Conservation (phyloP, 2,329 filamentous ascomycete species). For the Paramyrothecium sp. region DNA sequence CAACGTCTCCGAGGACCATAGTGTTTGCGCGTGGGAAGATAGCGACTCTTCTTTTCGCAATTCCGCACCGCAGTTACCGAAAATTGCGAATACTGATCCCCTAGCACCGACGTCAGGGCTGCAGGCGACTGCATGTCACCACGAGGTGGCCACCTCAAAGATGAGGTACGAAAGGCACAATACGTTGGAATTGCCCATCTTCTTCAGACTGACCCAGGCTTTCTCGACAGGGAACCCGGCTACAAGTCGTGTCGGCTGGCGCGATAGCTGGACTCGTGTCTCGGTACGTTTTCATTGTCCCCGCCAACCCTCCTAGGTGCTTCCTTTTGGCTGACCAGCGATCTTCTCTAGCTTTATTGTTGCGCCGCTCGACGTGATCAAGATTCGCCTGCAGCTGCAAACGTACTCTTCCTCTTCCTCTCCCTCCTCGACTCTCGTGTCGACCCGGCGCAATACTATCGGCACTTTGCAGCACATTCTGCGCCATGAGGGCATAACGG, state of each 20-base stretch:
- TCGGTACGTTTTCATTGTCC: constrained; percentile 53
- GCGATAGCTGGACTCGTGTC: constrained; percentile 80
- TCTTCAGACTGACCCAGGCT: background rate
- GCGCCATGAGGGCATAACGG: constrained; percentile 76
- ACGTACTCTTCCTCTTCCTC: constrained; percentile 82
- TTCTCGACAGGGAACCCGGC: constrained; percentile 45
- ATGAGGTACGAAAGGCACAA: constrained; percentile 45
- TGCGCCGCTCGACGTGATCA: constrained; percentile 93
- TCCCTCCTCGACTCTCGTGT: constrained; percentile 68
- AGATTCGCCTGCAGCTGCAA: constrained; percentile 95
- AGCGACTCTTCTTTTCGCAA: too few relatives aligned
- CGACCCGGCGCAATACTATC: constrained; percentile 69
- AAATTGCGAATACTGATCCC: too few relatives aligned
- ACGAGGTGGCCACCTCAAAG: constrained; percentile 47
- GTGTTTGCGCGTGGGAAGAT: too few relatives aligned
- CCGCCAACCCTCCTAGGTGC: background rate
- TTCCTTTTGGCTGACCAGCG: constrained; percentile 10
- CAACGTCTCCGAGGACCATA: too few relatives aligned
- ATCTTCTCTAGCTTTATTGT: constrained; percentile 71
- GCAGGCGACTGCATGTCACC: constrained; percentile 32
- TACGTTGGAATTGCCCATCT: background rate
- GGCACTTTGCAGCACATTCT: constrained; percentile 76
- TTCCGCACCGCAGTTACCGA: too few relatives aligned
- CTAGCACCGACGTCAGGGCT: too few relatives aligned
- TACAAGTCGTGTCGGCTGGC: constrained; percentile 56